Evolutionary conservation across 169 alveolate genomes (phyloP).

Genomic region (Plasmodium malariae): DNA sequence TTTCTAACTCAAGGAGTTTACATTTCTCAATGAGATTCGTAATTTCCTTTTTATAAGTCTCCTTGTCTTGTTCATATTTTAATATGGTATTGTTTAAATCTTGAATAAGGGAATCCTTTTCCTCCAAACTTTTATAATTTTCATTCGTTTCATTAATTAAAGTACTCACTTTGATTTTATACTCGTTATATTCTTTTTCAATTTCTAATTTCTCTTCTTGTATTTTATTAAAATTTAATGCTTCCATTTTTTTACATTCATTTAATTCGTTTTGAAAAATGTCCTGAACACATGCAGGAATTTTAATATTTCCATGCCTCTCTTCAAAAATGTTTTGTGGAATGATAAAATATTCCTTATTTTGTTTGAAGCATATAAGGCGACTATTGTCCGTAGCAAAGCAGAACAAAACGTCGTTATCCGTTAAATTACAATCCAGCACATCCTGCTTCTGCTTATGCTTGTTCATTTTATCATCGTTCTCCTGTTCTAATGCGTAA

Average conservation of each 20-base stretch:
- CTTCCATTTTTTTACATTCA: conserved; percentile 9
- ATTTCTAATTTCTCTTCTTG: conserved; percentile 29
- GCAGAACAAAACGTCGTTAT: conserved; percentile 15
- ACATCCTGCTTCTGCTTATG: background rate
- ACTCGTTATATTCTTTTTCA: conserved; percentile 37
- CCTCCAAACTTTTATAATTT: conserved; percentile 42
- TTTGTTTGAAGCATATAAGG: conserved; percentile 28
- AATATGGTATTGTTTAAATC: conserved; percentile 20
- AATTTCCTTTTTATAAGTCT: conserved; percentile 35
- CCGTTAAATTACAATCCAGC: background rate
- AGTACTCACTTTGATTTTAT: conserved; percentile 32
- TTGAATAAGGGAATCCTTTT: conserved; percentile 20
- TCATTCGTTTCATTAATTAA: conserved; percentile 44
- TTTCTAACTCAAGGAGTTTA: conserved; percentile 25
- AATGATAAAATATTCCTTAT: conserved; percentile 22
- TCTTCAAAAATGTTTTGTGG: conserved; percentile 18
- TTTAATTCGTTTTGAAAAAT: conserved; percentile 5
- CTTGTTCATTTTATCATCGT: background rate
- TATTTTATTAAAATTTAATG: conserved; percentile 11
- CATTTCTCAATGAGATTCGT: conserved; percentile 24
- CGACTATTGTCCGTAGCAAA: background rate
- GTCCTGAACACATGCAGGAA: conserved; percentile 20
- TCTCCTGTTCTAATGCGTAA: background rate
- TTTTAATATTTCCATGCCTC: conserved; percentile 7
- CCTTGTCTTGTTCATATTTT: conserved; percentile 49